Base-by-base conservation (phyloP, 2,329 filamentous ascomycete species). In the Fusarium sp. region DNA sequence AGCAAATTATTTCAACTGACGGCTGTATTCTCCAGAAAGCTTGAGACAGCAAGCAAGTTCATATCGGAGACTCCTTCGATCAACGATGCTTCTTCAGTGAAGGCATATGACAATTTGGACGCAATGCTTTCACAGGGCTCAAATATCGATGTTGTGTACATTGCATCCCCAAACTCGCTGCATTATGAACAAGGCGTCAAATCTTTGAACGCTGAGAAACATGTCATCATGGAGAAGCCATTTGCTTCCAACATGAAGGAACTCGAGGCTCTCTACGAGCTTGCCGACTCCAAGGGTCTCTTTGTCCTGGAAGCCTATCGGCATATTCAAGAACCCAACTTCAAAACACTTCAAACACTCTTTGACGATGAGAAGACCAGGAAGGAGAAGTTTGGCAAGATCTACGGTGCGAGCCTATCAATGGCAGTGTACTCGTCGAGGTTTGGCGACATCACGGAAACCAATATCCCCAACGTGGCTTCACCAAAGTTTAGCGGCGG, bases 271-370 rank as follows among this genome's bases (percentile, higher is more conserved):
- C 67, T 70, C 7, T 70, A 62, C 31, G 6, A 61, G 15, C 31
- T 70, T 6, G 67, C 67, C 4, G 67, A 70, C 37, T 58, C 67
- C 6, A 70, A 65, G 8, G 36, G 29, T 4, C 23, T 67, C 0
- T 56, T 67, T 6, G 50, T 70, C 10, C n/a, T 70, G 0, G 63
- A 70, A n/a, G 67, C 67, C 11, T 70, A 65, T 2, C 59, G 67
- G 5, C 67, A 70, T 18, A 70, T 70, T 3, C 67, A 70, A 23
- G 67, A 70, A n/a, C 67, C 67, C 20, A 70, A 70, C 37, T 70
- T 70, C 42, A 54, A 68, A 13, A 61, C 29, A 20, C 36, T 70
- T 2, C 67, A 70, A 17, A 43, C 20, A 2, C 18, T 70, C 3
- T 43, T 70, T n/a, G 55, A 70, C 9, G 49, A 70, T 13, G 63